Evolutionary conservation across 257 asterid genomes (phyloP).

Genomic region (Lithospermum erythrorhizon): DNA sequence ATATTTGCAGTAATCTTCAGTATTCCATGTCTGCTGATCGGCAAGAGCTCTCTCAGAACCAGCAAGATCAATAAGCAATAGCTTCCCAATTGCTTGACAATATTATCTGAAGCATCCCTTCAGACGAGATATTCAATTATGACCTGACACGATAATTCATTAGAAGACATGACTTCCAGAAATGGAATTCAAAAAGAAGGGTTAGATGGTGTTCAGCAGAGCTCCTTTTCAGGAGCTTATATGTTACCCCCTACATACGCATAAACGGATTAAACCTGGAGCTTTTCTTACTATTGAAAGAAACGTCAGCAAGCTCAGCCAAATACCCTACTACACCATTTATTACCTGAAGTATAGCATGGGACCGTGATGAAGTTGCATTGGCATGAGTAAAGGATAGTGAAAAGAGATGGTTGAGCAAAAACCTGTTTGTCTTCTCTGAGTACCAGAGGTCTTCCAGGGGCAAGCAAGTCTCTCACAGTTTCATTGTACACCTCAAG

Average conservation of each 20-base stretch:
- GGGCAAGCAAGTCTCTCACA: slow-evolving; percentile 52
- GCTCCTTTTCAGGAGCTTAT: too few species aligned
- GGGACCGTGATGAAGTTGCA: slow-evolving; percentile 63
- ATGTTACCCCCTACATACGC: too few species aligned
- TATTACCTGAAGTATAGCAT: slow-evolving; percentile 56
- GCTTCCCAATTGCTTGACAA: slow-evolving; percentile 45
- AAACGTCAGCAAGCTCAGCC: neutral
- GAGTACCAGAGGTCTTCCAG: slow-evolving; percentile 52
- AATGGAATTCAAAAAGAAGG: too few species aligned
- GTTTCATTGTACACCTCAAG: slow-evolving; percentile 66
- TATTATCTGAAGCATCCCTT: slow-evolving; percentile 31
- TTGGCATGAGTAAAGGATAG: slow-evolving; percentile 14
- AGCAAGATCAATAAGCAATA: slow-evolving; percentile 62
- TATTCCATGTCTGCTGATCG: slow-evolving; percentile 37
- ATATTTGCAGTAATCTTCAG: slow-evolving; percentile 64
- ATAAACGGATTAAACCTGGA: too few species aligned
- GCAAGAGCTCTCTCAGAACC: slow-evolving; percentile 73
- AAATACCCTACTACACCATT: neutral
- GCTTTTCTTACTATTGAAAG: too few species aligned
- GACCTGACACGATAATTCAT: slow-evolving; percentile 20
- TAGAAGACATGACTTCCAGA: neutral
- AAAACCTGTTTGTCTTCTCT: slow-evolving; percentile 58
- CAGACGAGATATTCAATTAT: slow-evolving; percentile 30
- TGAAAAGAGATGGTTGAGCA: neutral
- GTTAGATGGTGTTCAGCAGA: too few species aligned